phyloP scores from a whole-genome alignment of 2,329 filamentous ascomycete genomes.

The Trichoderma pleuroti region DNA sequence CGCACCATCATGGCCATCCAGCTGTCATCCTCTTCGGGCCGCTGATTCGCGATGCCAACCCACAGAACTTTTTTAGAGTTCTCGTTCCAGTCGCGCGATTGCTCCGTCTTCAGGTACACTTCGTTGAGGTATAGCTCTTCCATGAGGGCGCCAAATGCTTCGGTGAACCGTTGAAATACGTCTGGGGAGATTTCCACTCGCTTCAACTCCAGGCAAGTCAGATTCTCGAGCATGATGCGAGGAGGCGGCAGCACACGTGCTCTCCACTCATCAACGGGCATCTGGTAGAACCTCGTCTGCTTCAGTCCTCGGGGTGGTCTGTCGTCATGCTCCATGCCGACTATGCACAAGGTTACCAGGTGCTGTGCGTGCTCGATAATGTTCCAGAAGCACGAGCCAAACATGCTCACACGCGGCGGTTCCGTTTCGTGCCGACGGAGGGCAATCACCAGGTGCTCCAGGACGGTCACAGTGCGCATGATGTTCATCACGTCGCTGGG shows the following conservation, averaged over 20 bases:
- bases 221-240: slow-evolving; percentile 34
- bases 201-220: slow-evolving; percentile 45
- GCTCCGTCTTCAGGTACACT: slow-evolving; percentile 43
- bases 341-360: slow-evolving; percentile 46
- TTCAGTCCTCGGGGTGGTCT: slow-evolving; percentile 36
- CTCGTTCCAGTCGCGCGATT: slow-evolving; percentile 33
- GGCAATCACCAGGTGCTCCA: slow-evolving; percentile 46
- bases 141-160: slow-evolving; percentile 38
- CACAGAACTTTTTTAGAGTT: slow-evolving; percentile 39
- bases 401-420: slow-evolving; percentile 34
- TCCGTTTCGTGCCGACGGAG: slow-evolving; percentile 44
- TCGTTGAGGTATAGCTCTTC: slow-evolving; percentile 45
- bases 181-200: slow-evolving; percentile 39
- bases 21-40: slow-evolving; percentile 34
- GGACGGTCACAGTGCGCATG: slow-evolving; percentile 37
- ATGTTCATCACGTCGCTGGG: slow-evolving; percentile 50
- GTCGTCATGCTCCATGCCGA: slow-evolving; percentile 43
- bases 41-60: slow-evolving; percentile 44
- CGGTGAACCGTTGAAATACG: slow-evolving; percentile 34
- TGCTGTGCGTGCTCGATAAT: slow-evolving; percentile 43
- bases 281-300: slow-evolving; percentile 37
- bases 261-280: slow-evolving; percentile 39
- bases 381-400: slow-evolving; percentile 48
- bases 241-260: slow-evolving; percentile 38
- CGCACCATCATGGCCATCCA: slow-evolving; percentile 45